phyloP scores from a whole-genome alignment of 2,329 filamentous ascomycete genomes.

The Sclerotinia minor region DNA sequence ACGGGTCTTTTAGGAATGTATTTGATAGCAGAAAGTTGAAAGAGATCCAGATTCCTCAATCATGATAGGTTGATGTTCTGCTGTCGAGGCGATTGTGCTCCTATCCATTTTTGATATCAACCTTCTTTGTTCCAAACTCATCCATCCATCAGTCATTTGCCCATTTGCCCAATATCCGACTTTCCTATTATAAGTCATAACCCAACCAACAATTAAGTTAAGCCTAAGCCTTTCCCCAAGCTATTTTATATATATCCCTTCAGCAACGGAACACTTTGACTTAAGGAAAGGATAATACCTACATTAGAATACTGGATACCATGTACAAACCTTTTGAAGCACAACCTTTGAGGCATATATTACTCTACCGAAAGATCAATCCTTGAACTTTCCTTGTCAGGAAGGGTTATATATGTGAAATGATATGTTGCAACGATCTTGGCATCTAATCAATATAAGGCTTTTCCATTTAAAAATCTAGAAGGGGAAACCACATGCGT shows the following conservation, averaged over 20 bases:
- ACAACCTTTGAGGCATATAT: constrained; percentile 15
- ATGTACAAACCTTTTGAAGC: constrained; percentile 1
- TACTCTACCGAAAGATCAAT: constrained; percentile 4
- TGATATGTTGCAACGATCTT: neutral
- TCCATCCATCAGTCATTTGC: neutral
- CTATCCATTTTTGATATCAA: neutral
- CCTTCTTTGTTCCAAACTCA: constrained; percentile 2
- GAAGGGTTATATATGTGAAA: neutral
- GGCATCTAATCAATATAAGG: neutral
- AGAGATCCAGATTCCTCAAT: neutral
- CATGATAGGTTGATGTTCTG: neutral
- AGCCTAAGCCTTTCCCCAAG: too few relatives aligned
- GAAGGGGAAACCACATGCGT: neutral
- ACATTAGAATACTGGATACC: neutral
- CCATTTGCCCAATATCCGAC: neutral
- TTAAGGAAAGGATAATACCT: neutral
- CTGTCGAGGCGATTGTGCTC: too few relatives aligned
- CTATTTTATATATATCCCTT: neutral
- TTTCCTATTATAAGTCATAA: neutral
- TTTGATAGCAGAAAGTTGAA: neutral
- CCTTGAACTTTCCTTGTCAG: constrained; percentile 5
- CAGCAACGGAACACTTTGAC: neutral
- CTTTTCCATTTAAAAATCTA: neutral
- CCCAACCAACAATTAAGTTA: neutral
- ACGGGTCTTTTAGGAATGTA: neutral